Percentiles rank a stretch among this genome's conserved stretches.
phyloP scores from a whole-genome alignment of 176 grass and related monocot species.

The Avena eriantha region DNA sequence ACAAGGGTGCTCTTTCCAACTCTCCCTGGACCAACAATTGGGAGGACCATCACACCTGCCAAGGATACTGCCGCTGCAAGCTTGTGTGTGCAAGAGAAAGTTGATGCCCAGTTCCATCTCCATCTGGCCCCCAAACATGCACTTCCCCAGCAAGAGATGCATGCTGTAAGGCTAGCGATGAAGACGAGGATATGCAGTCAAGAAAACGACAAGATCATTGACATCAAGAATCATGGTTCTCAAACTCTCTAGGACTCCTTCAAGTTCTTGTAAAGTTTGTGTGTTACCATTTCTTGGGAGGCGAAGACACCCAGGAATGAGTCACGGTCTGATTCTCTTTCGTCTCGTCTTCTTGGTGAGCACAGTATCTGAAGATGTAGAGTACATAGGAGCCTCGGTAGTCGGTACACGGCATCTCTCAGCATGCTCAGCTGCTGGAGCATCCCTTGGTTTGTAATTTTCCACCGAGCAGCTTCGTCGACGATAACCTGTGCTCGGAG shows the following conservation, averaged over 20 bases:
- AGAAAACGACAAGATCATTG: neutral
- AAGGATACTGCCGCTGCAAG: neutral
- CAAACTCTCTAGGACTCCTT: neutral
- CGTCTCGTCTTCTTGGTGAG: neutral
- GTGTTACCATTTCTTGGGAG: neutral
- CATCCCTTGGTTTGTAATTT: constrained; percentile 32
- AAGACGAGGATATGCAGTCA: neutral
- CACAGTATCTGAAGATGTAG: neutral
- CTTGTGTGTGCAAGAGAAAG: neutral
- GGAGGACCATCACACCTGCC: constrained; percentile 1
- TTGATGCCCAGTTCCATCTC: neutral
- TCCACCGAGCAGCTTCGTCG: neutral
- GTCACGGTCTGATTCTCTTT: neutral
- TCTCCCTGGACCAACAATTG: neutral
- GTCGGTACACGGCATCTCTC: neutral
- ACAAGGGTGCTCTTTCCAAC: constrained; percentile 43
- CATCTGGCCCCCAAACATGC: constrained; percentile 27
- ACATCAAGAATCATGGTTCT: neutral
- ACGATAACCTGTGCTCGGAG: neutral
- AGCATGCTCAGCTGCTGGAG: neutral
- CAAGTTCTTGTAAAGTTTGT: neutral
- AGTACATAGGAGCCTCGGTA: constrained; percentile 27
- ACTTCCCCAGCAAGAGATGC: neutral
- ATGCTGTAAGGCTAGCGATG: constrained; percentile 24
- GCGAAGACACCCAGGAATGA: neutral